A percentile compares a stretch with the other conserved stretches of the same genome.
These are phyloP conservation scores for Lactifluus subvellereus DNA, from an alignment of 768 basidiomycete species.

Conservation along the genomic window DNA sequence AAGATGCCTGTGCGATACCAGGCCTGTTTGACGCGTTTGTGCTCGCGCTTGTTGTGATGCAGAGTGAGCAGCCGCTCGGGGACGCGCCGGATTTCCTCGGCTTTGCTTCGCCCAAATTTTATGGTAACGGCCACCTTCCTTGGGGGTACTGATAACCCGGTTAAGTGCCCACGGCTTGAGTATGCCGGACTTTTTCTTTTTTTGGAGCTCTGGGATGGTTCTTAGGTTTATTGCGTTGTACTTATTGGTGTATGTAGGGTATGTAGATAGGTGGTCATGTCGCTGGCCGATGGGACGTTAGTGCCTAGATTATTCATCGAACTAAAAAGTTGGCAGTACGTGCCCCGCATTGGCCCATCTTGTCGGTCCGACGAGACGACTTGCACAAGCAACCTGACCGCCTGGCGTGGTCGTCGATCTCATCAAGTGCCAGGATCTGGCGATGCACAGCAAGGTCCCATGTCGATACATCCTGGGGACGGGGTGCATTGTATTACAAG, in stretches of 20 bases:
- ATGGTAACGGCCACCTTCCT: neutral
- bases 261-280: slow-evolving; percentile 1
- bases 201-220: neutral
- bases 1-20: neutral
- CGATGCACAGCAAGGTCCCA: neutral
- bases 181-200: neutral
- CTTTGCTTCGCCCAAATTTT: slow-evolving; percentile 6
- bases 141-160: neutral
- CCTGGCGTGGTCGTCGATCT: too few species aligned
- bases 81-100: slow-evolving; percentile 5
- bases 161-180: neutral
- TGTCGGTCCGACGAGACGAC: too few species aligned
- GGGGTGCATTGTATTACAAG: neutral
- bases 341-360: too few species aligned
- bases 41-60: slow-evolving; percentile 12
- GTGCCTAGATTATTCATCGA: neutral
- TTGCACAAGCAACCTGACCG: neutral
- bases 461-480: neutral
- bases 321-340: neutral
- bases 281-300: slow-evolving; percentile 4
- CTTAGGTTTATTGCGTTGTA: neutral
- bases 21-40: slow-evolving; percentile 15
- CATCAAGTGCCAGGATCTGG: neutral
- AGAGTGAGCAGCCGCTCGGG: slow-evolving; percentile 14
- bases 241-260: neutral